Conservation (phyloP, 331 rosid species). For the Quercus phellos region DNA sequence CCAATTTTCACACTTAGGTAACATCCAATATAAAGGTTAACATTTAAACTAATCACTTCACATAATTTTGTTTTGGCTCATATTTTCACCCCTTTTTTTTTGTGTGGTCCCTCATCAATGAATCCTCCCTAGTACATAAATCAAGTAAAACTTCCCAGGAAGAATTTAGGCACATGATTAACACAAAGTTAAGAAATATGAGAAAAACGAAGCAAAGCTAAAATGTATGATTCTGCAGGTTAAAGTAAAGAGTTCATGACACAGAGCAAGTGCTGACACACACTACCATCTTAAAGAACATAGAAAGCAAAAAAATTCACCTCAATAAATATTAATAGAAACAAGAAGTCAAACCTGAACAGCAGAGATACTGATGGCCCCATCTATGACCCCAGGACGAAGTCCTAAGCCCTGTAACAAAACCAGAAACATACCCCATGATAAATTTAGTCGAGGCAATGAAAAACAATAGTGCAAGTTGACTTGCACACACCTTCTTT, state of each 20-base stretch:
- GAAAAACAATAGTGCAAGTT: neutral
- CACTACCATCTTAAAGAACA: neutral
- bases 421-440: neutral
- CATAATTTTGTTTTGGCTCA: neutral
- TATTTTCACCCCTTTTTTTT: neutral
- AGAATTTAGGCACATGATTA: neutral
- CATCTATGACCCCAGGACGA: constrained; percentile 88
- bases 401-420: constrained; percentile 82
- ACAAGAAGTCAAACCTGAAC: constrained; percentile 61
- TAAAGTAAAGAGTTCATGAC: neutral
- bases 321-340: neutral
- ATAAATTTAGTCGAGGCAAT: neutral
- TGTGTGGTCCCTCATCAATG: neutral
- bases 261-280: neutral
- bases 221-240: neutral
- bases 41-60: neutral
- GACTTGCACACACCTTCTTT: constrained; percentile 3
- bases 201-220: neutral
- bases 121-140: neutral
- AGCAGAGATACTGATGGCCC: constrained; percentile 92
- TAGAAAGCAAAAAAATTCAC: neutral
- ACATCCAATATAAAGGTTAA: neutral
- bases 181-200: neutral
- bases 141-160: neutral
- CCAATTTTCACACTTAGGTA: neutral